Percentiles rank a stretch among this genome's conserved stretches.
Conservation (phyloP, 345 rosid genomes). For the Melaleuca alternifolia region DNA sequence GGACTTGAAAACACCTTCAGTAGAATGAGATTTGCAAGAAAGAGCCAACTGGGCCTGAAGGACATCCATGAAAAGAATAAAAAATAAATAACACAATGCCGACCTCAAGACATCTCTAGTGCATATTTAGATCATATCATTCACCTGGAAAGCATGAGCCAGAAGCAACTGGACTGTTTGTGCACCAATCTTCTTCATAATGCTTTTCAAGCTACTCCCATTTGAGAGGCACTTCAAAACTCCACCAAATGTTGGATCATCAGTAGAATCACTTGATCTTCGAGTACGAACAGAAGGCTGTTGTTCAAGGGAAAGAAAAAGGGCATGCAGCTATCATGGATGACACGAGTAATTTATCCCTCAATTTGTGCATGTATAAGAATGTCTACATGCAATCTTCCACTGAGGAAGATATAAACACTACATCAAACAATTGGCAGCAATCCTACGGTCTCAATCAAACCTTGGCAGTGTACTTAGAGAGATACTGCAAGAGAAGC, state of each 20-base stretch:
- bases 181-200: slow-evolving; percentile 41
- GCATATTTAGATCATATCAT: background rate
- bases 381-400: background rate
- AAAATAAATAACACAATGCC: background rate
- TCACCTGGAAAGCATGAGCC: slow-evolving; percentile 77
- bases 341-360: background rate
- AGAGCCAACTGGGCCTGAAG: slow-evolving; percentile 52
- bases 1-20: slow-evolving; percentile 1
- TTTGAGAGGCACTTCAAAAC: slow-evolving; percentile 46
- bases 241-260: slow-evolving; percentile 38
- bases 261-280: slow-evolving; percentile 25
- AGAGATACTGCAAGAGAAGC: slow-evolving; percentile 52
- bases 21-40: background rate
- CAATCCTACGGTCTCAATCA: background rate
- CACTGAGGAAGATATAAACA: background rate
- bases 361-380: background rate
- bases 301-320: background rate
- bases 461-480: slow-evolving; percentile 56
- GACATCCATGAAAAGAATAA: background rate
- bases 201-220: slow-evolving; percentile 24
- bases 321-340: background rate
- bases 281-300: slow-evolving; percentile 70
- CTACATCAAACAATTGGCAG: background rate
- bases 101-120: background rate
- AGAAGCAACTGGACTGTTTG: slow-evolving; percentile 61